Base-by-base conservation (phyloP, 495 filamentous ascomycete species). In the Glarea lozoyensis region DNA sequence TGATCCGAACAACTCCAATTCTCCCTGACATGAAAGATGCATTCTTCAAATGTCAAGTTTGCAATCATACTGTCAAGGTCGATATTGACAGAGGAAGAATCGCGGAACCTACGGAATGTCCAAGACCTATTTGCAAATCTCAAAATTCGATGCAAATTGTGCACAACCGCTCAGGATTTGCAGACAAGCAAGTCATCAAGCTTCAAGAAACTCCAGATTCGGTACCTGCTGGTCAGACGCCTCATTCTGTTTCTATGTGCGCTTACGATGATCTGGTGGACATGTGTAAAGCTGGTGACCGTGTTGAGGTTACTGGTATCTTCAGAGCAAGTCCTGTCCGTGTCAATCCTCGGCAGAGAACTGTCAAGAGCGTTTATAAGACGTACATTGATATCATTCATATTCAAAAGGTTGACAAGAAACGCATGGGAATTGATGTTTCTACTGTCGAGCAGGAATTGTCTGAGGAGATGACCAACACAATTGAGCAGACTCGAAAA, bases 171-270 rank as follows among this genome's bases (percentile, higher is more conserved):
- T 97, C 88, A 50, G 72, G 74, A 11, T 99, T 99, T 59, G 79
- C 86, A 37, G 92, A 99, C 57, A 99, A 97, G 64, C 92, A 99
- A 54, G 88, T 97, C 43, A 94, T 99, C 70, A 97, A 97, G 63
- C 72, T 99, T 22, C 92, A 99, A 60, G 92, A 99, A 61, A 99
- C 92, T 0, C 92, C 92, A 6, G 92, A 99, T 59, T 84, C 73
- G 35, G 80, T 97, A 32, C 92, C 92, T 10, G 85, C 94, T 46
- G 92, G 92, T 19, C 92, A 99, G 63, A 92, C 92, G 16, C 92
- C 92, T n/a, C 92, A 99, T 63, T 95, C 93, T 0, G 92, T 99
- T 13, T 94, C 88, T 3, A 75, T 99, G 22, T 97, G 90, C 60
- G 88, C 87, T 21, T 96, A 97, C 52, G 89, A 96, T 58, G 93